Conservation (phyloP, 1,284 basidiomycete genomes). For the Leccinum solheimii region DNA sequence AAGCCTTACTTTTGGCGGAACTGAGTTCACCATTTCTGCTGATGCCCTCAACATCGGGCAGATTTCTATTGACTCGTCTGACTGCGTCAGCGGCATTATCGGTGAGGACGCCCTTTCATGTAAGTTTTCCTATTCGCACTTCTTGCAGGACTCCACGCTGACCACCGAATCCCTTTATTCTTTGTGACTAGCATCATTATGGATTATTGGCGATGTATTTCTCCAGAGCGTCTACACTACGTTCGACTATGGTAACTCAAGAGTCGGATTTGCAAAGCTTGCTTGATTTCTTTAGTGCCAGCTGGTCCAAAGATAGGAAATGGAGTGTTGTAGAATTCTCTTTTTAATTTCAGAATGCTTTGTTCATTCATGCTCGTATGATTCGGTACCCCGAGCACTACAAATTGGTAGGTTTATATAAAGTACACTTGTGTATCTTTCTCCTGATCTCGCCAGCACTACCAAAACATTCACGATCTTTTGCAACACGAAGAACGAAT, state of each 20-base stretch:
- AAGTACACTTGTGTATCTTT: no score
- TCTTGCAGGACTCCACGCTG: background rate
- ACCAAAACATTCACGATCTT: no score
- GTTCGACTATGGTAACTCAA: background rate
- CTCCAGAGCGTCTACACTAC: background rate
- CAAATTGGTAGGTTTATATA: no score
- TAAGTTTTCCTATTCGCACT: background rate
- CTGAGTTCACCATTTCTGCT: conserved; percentile 39
- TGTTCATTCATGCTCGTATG: no score
- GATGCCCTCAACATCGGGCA: conserved; percentile 40
- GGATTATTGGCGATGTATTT: background rate
- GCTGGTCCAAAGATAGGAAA: background rate
- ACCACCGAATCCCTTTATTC: background rate
- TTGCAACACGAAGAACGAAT: no score
- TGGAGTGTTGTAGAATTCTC: background rate
- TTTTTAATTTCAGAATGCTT: no score
- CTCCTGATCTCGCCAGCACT: no score
- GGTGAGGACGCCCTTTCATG: background rate
- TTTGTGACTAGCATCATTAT: background rate
- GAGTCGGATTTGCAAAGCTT: background rate
- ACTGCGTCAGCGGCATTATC: conserved; percentile 34
- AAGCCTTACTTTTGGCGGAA: conserved; percentile 44
- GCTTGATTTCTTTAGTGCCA: background rate
- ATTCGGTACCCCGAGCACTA: background rate
- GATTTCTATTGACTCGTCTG: conserved; percentile 24